These are phyloP conservation scores for Metschnikowia matae DNA, from an alignment of 805 yeast genomes.

Conservation along the genomic window DNA sequence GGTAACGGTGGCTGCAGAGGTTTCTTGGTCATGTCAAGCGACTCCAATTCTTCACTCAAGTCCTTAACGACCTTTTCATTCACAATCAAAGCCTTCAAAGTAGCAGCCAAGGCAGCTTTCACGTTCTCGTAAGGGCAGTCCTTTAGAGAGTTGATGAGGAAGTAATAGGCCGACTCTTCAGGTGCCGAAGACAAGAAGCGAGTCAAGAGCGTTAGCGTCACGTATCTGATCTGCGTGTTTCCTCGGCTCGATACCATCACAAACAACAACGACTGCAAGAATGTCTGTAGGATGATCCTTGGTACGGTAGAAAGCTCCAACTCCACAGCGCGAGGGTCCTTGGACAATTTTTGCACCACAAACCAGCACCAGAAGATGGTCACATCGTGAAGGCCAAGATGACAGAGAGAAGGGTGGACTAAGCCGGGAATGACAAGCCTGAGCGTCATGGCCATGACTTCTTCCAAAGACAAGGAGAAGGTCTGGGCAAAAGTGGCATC, in stretches of 20 bases:
- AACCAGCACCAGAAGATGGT: conserved; percentile 38
- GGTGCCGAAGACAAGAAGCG: conserved; percentile 57
- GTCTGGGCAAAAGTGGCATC: neutral
- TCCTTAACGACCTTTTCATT: conserved; percentile 14
- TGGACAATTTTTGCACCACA: conserved; percentile 22
- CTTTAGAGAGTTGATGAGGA: conserved; percentile 58
- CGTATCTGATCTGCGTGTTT: conserved; percentile 30
- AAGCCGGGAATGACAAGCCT: conserved; percentile 34
- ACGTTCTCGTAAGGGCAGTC: conserved; percentile 63
- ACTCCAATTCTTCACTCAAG: conserved; percentile 10
- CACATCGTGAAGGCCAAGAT: conserved; percentile 24
- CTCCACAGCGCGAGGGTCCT: conserved; percentile 18
- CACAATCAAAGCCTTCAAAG: conserved; percentile 62
- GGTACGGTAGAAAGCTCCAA: conserved; percentile 33
- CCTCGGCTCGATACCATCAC: conserved; percentile 8
- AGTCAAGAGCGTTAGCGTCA: conserved; percentile 58
- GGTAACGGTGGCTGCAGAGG: conserved; percentile 19
- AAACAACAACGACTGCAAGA: conserved; percentile 30
- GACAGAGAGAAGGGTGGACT: conserved; percentile 23
- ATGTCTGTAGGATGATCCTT: conserved; percentile 24
- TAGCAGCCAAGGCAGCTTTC: conserved; percentile 57
- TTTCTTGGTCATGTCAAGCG: conserved; percentile 21
- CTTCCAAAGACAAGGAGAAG: conserved; percentile 12
- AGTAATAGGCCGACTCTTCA: conserved; percentile 54
- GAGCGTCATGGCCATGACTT: conserved; percentile 21